phyloP scores from a whole-genome alignment of 2,329 filamentous ascomycete species.

The Rhynchosporium secalis region DNA sequence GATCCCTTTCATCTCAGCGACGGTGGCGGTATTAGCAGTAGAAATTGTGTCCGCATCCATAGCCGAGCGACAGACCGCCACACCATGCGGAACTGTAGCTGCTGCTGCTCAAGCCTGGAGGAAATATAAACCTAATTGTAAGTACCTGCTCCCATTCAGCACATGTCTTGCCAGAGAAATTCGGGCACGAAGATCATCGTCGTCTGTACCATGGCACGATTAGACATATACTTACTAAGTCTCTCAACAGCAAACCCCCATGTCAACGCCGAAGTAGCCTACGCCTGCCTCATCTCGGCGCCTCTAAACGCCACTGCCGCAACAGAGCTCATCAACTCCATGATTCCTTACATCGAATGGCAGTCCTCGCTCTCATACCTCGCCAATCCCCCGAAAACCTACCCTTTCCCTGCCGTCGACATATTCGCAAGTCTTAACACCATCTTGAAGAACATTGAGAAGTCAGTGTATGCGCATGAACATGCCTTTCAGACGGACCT shows the following conservation, averaged over 20 bases:
- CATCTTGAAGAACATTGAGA: constrained; percentile 35
- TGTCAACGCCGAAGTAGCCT: constrained; percentile 35
- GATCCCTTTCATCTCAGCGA: neutral
- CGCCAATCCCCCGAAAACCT: constrained; percentile 52
- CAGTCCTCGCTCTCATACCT: constrained; percentile 39
- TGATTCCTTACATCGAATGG: constrained; percentile 35
- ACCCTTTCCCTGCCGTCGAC: constrained; percentile 45
- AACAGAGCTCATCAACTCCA: constrained; percentile 28
- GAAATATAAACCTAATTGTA: constrained; percentile 5
- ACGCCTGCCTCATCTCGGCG: constrained; percentile 35
- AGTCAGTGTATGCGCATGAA: constrained; percentile 41
- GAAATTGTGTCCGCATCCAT: neutral
- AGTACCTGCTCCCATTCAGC: neutral
- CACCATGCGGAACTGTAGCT: constrained; percentile 9
- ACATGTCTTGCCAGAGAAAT: too few relatives aligned
- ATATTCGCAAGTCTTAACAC: constrained; percentile 42
- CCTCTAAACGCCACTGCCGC: constrained; percentile 30
- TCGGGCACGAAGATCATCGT: too few relatives aligned
- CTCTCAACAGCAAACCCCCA: constrained; percentile 30
- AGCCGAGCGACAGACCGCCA: neutral
- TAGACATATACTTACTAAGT: constrained; percentile 11
- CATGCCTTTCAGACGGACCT: constrained; percentile 58
- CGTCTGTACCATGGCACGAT: too few relatives aligned
- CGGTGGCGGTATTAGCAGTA: neutral
- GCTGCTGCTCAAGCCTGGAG: constrained; percentile 8